A percentile compares a stretch with the other conserved stretches of the same genome.
Conservation (phyloP, 306 rosid genomes). For the Quercus glauca region DNA sequence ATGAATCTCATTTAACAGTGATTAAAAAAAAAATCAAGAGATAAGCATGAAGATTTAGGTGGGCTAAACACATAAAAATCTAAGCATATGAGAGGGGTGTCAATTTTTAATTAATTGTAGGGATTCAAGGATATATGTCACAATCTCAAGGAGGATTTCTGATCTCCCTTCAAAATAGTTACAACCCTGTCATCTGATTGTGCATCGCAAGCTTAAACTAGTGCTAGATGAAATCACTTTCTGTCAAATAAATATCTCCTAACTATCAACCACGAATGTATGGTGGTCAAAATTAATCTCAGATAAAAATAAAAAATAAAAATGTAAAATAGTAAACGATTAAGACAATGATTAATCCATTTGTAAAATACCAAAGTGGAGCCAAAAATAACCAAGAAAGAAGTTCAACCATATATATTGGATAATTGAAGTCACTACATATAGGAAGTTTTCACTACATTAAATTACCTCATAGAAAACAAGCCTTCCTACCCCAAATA, state of each 20-base stretch:
- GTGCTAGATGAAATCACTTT: no score
- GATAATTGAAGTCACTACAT: not conserved
- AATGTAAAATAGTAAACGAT: not conserved
- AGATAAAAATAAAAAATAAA: not conserved
- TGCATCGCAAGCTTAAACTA: no score
- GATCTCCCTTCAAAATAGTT: no score
- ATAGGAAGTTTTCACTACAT: slow-evolving; percentile 29
- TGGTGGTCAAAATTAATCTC: not conserved
- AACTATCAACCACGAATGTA: not conserved
- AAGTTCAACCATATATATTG: slow-evolving; percentile 23
- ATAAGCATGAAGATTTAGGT: no score
- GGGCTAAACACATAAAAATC: no score
- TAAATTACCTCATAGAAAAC: slow-evolving; percentile 21
- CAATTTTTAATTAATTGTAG: no score
- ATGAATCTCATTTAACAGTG: not conserved
- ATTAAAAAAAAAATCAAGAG: no score
- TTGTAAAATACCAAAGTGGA: not conserved
- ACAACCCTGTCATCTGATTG: no score
- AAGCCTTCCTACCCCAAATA: slow-evolving; percentile 23
- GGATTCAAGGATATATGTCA: no score
- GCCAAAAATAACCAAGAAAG: not conserved
- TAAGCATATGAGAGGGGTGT: no score
- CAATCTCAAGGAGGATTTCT: no score
- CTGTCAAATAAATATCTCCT: not conserved
- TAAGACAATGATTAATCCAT: not conserved